These are phyloP conservation scores for Pleurotus djamor DNA, from an alignment of 768 basidiomycete species.

Conservation along the genomic window DNA sequence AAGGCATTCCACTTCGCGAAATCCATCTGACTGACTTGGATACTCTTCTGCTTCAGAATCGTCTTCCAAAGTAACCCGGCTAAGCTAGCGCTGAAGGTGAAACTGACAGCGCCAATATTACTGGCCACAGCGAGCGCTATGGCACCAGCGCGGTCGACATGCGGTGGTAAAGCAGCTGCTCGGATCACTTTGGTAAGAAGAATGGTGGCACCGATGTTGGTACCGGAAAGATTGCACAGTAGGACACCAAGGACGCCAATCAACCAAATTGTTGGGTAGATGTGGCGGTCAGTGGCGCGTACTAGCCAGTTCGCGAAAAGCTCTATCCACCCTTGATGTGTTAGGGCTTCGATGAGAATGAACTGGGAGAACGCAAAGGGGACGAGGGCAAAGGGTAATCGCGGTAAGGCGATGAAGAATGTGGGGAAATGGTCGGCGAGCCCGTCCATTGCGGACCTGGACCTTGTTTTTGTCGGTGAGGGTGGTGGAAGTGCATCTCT, in stretches of 20 bases:
- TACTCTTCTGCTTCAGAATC: slow-evolving; percentile 73
- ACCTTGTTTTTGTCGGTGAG: neutral
- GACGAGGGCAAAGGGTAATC: slow-evolving; percentile 78
- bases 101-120: slow-evolving; percentile 89
- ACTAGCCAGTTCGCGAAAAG: slow-evolving; percentile 69
- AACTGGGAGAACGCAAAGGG: slow-evolving; percentile 96
- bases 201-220: slow-evolving; percentile 87
- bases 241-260: slow-evolving; percentile 62
- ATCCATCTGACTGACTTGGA: slow-evolving; percentile 52
- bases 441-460: slow-evolving; percentile 3
- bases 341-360: slow-evolving; percentile 85
- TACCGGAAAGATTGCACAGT: slow-evolving; percentile 72
- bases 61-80: slow-evolving; percentile 84
- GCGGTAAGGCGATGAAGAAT: slow-evolving; percentile 57
- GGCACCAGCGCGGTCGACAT: slow-evolving; percentile 50
- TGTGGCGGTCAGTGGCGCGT: slow-evolving; percentile 26
- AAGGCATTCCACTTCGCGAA: slow-evolving; percentile 77
- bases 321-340: slow-evolving; percentile 83
- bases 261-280: slow-evolving; percentile 44
- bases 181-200: slow-evolving; percentile 80
- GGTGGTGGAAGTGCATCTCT: neutral
- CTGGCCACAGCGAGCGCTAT: slow-evolving; percentile 81
- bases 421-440: slow-evolving; percentile 61
- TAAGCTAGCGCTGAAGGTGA: slow-evolving; percentile 85
- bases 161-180: slow-evolving; percentile 32